A percentile compares a stretch with the other conserved stretches of the same genome.
Evolutionary conservation across 2,329 filamentous ascomycete species (phyloP).

Genomic region (Phoma sp.): DNA sequence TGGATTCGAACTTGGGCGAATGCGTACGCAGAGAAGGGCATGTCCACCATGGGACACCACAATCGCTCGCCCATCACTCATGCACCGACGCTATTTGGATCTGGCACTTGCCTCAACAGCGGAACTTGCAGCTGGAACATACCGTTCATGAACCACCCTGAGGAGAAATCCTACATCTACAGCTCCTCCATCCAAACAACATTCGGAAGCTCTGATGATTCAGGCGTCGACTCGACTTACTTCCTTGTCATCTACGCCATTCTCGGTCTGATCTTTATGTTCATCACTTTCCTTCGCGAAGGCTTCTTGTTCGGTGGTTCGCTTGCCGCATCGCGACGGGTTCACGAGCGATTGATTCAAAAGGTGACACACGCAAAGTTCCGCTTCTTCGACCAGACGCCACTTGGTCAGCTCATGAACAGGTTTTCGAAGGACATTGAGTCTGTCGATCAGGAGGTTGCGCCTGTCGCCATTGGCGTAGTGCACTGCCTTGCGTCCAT

Average conservation of each 20-base stretch:
- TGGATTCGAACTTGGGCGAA: conserved; percentile 98
- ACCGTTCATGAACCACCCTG: conserved; percentile 36
- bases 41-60: conserved; percentile 36
- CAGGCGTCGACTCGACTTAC: conserved; percentile 78
- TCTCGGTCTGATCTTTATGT: conserved; percentile 77
- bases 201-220: conserved; percentile 43
- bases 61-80: conserved; percentile 52
- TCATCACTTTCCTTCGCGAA: conserved; percentile 83
- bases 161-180: conserved; percentile 41
- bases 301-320: conserved; percentile 92
- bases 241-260: conserved; percentile 84
- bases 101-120: conserved; percentile 57
- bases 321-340: conserved; percentile 80
- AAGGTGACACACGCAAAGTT: conserved; percentile 89
- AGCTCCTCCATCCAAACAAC: conserved; percentile 50
- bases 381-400: conserved; percentile 96
- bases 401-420: conserved; percentile 96
- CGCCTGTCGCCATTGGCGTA: conserved; percentile 83
- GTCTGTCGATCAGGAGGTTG: conserved; percentile 92
- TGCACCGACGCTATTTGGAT: conserved; percentile 50
- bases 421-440: conserved; percentile 98
- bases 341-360: conserved; percentile 80
- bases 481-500: conserved; percentile 72
- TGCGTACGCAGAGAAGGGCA: conserved; percentile 69
- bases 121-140: conserved; percentile 58